These are phyloP conservation scores for Tephrocybe rancida DNA, from an alignment of 768 basidiomycete species.

Conservation along the genomic window DNA sequence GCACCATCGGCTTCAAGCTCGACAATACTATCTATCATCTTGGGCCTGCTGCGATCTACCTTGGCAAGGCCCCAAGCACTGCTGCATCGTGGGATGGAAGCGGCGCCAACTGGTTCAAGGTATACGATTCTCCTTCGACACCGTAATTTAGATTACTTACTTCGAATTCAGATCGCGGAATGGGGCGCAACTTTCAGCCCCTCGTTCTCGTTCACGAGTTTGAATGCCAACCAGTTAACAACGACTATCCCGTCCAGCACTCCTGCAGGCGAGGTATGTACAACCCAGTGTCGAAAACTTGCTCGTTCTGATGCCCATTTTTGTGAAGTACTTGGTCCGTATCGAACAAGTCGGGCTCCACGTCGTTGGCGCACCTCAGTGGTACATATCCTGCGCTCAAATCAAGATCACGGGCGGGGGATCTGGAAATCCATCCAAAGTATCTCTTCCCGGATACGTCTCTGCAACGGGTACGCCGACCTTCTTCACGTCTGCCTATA, in stretches of 20 bases:
- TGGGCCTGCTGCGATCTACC: slow-evolving; percentile 47
- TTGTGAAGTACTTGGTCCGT: slow-evolving; percentile 41
- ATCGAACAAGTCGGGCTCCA: slow-evolving; percentile 52
- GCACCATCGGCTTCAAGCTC: slow-evolving; percentile 40
- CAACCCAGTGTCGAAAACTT: neutral
- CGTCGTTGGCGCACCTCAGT: slow-evolving; percentile 41
- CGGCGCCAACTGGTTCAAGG: slow-evolving; percentile 57
- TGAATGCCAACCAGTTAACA: slow-evolving; percentile 32
- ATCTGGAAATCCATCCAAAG: slow-evolving; percentile 43
- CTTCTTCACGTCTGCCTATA: neutral
- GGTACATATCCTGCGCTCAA: slow-evolving; percentile 52
- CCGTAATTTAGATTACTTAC: neutral
- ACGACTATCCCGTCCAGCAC: slow-evolving; percentile 42
- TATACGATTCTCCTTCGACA: slow-evolving; percentile 11
- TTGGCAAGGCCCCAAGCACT: slow-evolving; percentile 42
- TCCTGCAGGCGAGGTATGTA: slow-evolving; percentile 41
- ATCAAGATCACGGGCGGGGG: slow-evolving; percentile 46
- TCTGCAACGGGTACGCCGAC: slow-evolving; percentile 30
- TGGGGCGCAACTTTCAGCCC: slow-evolving; percentile 42
- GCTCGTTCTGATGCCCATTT: neutral
- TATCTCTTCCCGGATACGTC: slow-evolving; percentile 53
- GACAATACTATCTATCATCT: slow-evolving; percentile 44
- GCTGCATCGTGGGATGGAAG: slow-evolving; percentile 48
- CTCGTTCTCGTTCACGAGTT: slow-evolving; percentile 33
- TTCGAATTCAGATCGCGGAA: slow-evolving; percentile 34